These are phyloP conservation scores for Phanerochaete carnosa DNA, from an alignment of 768 basidiomycete genomes.

Conservation along the genomic window DNA sequence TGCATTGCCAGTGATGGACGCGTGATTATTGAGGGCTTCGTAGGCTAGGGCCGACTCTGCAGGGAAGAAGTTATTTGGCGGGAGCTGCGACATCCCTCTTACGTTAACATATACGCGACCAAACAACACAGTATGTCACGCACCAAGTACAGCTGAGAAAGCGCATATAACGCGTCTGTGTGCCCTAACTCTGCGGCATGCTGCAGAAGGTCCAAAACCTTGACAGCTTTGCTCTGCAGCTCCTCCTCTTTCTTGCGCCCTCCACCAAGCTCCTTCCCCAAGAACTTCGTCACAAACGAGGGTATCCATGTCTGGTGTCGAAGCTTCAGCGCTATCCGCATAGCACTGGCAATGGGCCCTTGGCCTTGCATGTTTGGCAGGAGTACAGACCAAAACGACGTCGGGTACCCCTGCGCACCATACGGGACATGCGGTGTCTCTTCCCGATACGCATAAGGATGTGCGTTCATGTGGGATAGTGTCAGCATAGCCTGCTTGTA, in stretches of 20 bases:
- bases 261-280: slow-evolving; percentile 35
- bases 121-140: slow-evolving; percentile 19
- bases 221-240: slow-evolving; percentile 66
- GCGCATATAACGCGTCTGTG: slow-evolving; percentile 64
- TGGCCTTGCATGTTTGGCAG: slow-evolving; percentile 74
- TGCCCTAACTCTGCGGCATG: slow-evolving; percentile 81
- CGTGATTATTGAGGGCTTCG: slow-evolving; percentile 60
- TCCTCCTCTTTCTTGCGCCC: slow-evolving; percentile 62
- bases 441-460: slow-evolving; percentile 52
- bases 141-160: slow-evolving; percentile 68
- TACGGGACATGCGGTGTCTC: slow-evolving; percentile 43
- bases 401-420: slow-evolving; percentile 37
- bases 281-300: slow-evolving; percentile 36
- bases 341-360: slow-evolving; percentile 66
- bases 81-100: slow-evolving; percentile 47
- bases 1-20: slow-evolving; percentile 72
- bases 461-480: slow-evolving; percentile 59
- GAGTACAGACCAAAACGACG: slow-evolving; percentile 60
- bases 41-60: slow-evolving; percentile 62
- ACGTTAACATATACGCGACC: neutral
- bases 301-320: slow-evolving; percentile 57
- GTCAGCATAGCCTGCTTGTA: slow-evolving; percentile 75
- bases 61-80: slow-evolving; percentile 64
- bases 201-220: slow-evolving; percentile 76
- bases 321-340: slow-evolving; percentile 67